Conservation (phyloP, 2,329 filamentous ascomycete genomes). For the Fusarium hostae region DNA sequence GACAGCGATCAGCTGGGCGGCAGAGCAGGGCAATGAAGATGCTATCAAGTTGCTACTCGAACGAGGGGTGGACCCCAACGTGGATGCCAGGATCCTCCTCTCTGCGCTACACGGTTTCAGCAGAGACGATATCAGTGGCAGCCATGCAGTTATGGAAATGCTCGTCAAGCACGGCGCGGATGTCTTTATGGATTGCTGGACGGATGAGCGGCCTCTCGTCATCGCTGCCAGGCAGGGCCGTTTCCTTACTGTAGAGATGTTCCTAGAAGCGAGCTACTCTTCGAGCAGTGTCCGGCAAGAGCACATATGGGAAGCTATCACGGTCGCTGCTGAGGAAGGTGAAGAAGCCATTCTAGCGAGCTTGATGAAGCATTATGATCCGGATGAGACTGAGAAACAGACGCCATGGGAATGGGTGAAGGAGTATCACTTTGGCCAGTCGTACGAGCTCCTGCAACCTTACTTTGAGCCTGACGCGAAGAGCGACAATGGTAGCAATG, state of each 20-base stretch:
- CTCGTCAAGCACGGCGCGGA: not conserved
- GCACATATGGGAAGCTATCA: not conserved
- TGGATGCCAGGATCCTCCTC: not conserved
- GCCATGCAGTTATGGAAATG: not conserved
- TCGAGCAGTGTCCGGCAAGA: fast-evolving
- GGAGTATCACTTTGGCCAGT: fast-evolving
- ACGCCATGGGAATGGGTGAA: fast-evolving
- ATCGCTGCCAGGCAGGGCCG: fast-evolving
- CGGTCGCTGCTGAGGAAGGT: fast-evolving
- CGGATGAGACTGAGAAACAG: not conserved
- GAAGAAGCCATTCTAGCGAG: fast-evolving
- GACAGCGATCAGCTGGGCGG: not conserved
- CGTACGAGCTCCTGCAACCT: not conserved
- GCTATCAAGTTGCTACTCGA: not conserved
- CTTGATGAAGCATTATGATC: not conserved
- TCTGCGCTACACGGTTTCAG: fast-evolving
- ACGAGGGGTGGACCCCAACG: fast-evolving
- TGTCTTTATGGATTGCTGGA: not conserved
- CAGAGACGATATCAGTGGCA: fast-evolving
- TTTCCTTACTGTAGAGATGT: fast-evolving
- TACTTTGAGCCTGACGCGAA: not conserved
- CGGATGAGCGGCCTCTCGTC: not conserved
- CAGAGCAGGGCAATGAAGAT: not conserved
- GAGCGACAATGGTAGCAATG: fast-evolving
- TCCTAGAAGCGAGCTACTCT: not conserved